Base-by-base conservation (phyloP, 2,329 filamentous ascomycete species). In the Didymella sp. region DNA sequence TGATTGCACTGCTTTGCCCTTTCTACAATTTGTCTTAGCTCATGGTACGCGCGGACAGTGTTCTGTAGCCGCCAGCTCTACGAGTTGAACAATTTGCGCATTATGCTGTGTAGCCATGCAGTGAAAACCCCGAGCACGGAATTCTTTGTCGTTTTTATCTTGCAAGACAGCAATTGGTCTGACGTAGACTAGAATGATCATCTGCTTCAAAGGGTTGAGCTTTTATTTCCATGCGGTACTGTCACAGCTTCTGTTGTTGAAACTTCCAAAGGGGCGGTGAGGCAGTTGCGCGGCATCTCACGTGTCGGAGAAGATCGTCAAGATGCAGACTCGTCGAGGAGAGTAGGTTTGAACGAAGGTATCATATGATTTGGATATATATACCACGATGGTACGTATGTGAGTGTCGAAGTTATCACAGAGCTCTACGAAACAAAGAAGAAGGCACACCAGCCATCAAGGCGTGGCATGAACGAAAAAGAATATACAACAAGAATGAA, bases 381-480 rank as follows among this genome's bases (percentile, higher is more conserved):
- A 19, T 52, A 48, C 44, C 41, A 35, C 30, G 48, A n/a, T 40
- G 38, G 54, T 52, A 48, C 54, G 30, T 52, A 48, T 57, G 48
- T 51, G 27, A 21, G 21, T 38, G 43, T 57, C 48, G 48, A 52
- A 38, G 48, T 49, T 12, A 57, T 52, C 54, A 57, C 54, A 57
- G 54, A 49, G 43, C 43, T 52, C 48, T 44, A 52, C 41, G n/a
- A 38, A 43, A 40, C 19, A 42, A 37, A 25, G 5, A 51, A 48
- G 43, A 33, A 48, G 54, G 54, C 54, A 57, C 38, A 33, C 54
- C 43, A 22, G 46, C 56, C 56, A 58, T 58, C 56, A 41, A 58
- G 56, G 50, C 50, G 9, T 12, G 9, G 49, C 27, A 22, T 58
- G 56, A 58, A 58, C 15, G 56, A 58, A 58, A 40, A 58, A 58